Evolutionary conservation across 257 asterid species (phyloP), one percentile per base, ranked within the genome.

Genomic region (Ligustrum vulgare): DNA sequence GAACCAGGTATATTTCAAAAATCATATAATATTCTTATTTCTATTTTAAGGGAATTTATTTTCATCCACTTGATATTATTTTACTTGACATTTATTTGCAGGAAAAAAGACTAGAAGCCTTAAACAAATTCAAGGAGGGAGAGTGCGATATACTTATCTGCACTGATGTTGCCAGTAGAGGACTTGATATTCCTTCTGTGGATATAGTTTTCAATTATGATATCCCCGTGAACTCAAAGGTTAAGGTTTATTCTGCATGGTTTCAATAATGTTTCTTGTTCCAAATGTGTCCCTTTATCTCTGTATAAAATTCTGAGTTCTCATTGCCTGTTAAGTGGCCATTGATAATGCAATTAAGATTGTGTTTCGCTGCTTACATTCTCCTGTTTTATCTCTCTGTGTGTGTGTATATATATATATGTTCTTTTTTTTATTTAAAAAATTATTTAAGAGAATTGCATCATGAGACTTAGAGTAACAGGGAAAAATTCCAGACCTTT

Each of bases 141-240:
- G 95, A 92, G 71, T 88, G 98, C 73, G 91, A 92, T 83, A 78
- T 94, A 76, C 91, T 94, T 58, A 80, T 90, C 72, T 92, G 97
- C 85, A 94, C 98, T 31, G 98, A 92, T 69, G 98, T 92, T 79
- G 96, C 96, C 63, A 94, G 95, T 83, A 91, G 98, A 85, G 98
- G 98, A 64, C 92, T 94, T 35, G 98, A 94, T 84, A 92, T 94
- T 75, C 97, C 98, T 8, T 80, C 96, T 0, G 98, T 94, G 4
- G 98, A 92, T 74, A 77, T 92, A 89, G 98, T 94, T 82, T 89
- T 94, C 78, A 94, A 94, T 83, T 92, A 89, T 80, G 98, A 94
- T 72, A 85, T 92, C 34, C 98, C 98, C 69, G 41, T 91, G 62
- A 92, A 94, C 86, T 89, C 98, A 64, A 94, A 94, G 97, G 98